A percentile compares a stretch with the other conserved stretches of the same genome.
Evolutionary conservation across 805 yeast species (phyloP).

Genomic region (Starmerella sirachaensis): DNA sequence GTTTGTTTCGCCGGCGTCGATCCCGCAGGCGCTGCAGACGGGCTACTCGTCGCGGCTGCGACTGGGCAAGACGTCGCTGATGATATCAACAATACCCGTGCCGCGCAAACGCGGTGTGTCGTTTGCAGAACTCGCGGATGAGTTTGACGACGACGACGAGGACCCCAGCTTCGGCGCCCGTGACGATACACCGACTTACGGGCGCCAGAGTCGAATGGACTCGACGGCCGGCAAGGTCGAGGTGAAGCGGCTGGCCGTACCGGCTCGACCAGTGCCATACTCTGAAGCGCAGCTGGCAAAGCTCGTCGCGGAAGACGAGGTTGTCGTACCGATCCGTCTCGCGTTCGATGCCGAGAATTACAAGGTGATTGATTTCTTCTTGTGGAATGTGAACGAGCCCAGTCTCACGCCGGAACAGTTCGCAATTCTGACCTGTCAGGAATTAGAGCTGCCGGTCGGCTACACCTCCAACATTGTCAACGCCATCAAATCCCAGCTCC

Average conservation of each 20-base stretch:
- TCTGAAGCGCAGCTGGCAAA: constrained; percentile 30
- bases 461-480: constrained; percentile 51
- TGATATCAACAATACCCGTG: constrained; percentile 64
- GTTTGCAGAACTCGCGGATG: constrained; percentile 73
- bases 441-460: constrained; percentile 63
- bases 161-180: constrained; percentile 25
- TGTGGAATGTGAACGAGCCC: constrained; percentile 63
- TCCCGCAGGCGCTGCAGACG: constrained; percentile 71
- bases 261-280: constrained; percentile 31
- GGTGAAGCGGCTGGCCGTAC: constrained; percentile 32
- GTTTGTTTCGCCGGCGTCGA: constrained; percentile 9
- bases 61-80: constrained; percentile 60
- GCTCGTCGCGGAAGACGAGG: constrained; percentile 33
- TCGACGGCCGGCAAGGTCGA: constrained; percentile 23
- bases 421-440: constrained; percentile 67
- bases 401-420: constrained; percentile 59
- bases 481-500: constrained; percentile 69
- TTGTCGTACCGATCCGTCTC: constrained; percentile 55
- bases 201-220: constrained; percentile 16
- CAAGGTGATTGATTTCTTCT: constrained; percentile 49
- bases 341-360: constrained; percentile 45
- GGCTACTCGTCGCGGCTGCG: constrained; percentile 62
- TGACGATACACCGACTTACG: constrained; percentile 6
- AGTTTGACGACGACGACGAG: constrained; percentile 41
- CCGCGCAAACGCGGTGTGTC: constrained; percentile 62